These are phyloP conservation scores for Pseudonitzschia multiseries DNA, from an alignment of 108 stramenopile genomes.

Conservation along the genomic window DNA sequence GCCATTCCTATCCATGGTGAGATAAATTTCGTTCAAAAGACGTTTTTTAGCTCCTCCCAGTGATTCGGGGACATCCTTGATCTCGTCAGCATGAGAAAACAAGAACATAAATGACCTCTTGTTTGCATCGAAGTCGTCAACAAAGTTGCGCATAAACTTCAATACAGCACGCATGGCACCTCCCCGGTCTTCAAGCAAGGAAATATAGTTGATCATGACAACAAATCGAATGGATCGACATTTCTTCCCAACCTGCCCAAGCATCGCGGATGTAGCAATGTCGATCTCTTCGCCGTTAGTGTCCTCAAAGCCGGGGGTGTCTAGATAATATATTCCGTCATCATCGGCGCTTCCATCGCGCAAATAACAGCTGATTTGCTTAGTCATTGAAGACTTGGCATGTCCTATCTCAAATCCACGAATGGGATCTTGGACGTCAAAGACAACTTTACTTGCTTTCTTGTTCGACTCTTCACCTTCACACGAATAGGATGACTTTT, in stretches of 20 bases:
- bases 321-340: conserved; percentile 37
- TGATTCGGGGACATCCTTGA: conserved; percentile 20
- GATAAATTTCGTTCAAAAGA: conserved; percentile 47
- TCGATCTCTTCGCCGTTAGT: conserved; percentile 56
- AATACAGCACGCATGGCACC: conserved; percentile 50
- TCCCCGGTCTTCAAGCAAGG: conserved; percentile 62
- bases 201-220: conserved; percentile 52
- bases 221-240: conserved; percentile 52
- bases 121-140: conserved; percentile 43
- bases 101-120: conserved; percentile 59
- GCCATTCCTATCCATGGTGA: conserved; percentile 41
- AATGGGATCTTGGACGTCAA: conserved; percentile 48
- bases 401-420: conserved; percentile 58
- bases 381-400: conserved; percentile 51
- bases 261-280: conserved; percentile 59
- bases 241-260: conserved; percentile 52
- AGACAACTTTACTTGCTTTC: conserved; percentile 38
- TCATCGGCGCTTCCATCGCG: conserved; percentile 1
- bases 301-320: conserved; percentile 62
- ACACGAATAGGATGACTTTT: conserved; percentile 13
- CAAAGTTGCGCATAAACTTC: conserved; percentile 54
- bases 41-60: conserved; percentile 21
- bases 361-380: conserved; percentile 34
- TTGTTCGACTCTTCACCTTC: neutral
- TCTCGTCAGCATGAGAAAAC: conserved; percentile 55